phyloP scores from a whole-genome alignment of 2,329 filamentous ascomycete species.

The Penicillium thymicola region DNA sequence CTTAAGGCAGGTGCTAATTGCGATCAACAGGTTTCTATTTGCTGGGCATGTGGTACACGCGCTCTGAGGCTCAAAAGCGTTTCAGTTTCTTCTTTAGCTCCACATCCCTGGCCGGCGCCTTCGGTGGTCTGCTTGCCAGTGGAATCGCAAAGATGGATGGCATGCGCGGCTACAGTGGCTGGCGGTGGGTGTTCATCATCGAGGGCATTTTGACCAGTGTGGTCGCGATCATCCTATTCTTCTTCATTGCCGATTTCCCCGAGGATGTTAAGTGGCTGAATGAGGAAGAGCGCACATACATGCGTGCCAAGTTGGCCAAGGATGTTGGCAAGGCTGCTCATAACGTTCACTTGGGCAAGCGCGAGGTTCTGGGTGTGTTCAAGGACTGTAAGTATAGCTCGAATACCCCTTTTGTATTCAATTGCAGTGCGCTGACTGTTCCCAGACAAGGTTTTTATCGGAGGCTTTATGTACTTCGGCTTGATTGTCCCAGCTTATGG shows the following conservation, averaged over 20 bases:
- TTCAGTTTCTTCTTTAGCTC: conserved; percentile 92
- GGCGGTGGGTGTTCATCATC: conserved; percentile 56
- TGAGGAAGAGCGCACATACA: conserved; percentile 64
- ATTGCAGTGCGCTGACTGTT: conserved; percentile 13
- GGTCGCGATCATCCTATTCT: conserved; percentile 58
- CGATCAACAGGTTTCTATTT: conserved; percentile 52
- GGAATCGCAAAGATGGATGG: conserved; percentile 59
- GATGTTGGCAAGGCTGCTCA: conserved; percentile 67
- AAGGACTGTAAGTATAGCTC: conserved; percentile 55
- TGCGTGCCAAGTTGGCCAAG: conserved; percentile 62
- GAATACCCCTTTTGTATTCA: not conserved
- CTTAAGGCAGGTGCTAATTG: not conserved
- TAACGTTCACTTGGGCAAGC: conserved; percentile 58
- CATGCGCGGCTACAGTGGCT: conserved; percentile 54
- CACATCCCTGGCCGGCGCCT: conserved; percentile 60
- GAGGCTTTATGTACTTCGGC: conserved; percentile 78
- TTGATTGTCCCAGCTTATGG: conserved; percentile 73
- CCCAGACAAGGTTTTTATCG: conserved; percentile 63
- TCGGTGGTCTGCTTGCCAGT: conserved; percentile 60
- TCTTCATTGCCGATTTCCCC: conserved; percentile 70
- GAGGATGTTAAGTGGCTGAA: conserved; percentile 71
- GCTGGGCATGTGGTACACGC: conserved; percentile 79
- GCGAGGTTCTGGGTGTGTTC: conserved; percentile 62
- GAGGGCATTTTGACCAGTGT: conserved; percentile 64
- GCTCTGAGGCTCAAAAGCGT: conserved; percentile 82